Evolutionary conservation across 805 yeast genomes (phyloP), one percentile per base, ranked within the genome.

Genomic region (Pichia californica): DNA sequence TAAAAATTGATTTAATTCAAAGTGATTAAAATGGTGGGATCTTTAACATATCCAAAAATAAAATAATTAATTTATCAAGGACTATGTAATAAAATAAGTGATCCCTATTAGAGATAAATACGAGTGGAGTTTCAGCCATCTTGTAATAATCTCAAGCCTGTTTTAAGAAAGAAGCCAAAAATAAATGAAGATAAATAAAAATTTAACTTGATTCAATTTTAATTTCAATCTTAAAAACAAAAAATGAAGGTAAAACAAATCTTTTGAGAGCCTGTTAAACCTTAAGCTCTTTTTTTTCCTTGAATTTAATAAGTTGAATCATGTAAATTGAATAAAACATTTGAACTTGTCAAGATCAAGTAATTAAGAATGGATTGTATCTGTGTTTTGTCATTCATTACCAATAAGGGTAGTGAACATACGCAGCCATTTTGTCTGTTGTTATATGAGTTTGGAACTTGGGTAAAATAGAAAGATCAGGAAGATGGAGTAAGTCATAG

Each of bases 61-160:
- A n/a, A n/a, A n/a, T n/a, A n/a, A n/a, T n/a, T n/a, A n/a, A n/a
- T n/a, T n/a, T n/a, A n/a, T n/a, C n/a, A n/a, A 39, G 47, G 65
- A 60, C 47, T 61, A 60, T 57, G 52, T 48, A 36, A 49, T 53
- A 46, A 36, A 21, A 34, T 11, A 3, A 19, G 18, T 45, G 51
- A 50, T 50, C 48, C 48, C 48, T 52, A 46, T 55, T 52, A 56
- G 66, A 59, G 58, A 52, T 46, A 59, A 62, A 57, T 54, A 62
- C 65, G 66, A 57, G 62, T 43, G 35, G 41, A 26, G 16, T 20
- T 10, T 19, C n/a, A n/a, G 23, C 11, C 44, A 44, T 30, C 61
- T 57, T 62, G 67, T 62, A 57, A 47, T 62, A 56, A 54, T 48
- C 60, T 56, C 67, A 59, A 49, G 14, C 57, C 63, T 62, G 53